Base-by-base conservation (phyloP, 768 basidiomycete genomes). In the Nidularia pulvinata region DNA sequence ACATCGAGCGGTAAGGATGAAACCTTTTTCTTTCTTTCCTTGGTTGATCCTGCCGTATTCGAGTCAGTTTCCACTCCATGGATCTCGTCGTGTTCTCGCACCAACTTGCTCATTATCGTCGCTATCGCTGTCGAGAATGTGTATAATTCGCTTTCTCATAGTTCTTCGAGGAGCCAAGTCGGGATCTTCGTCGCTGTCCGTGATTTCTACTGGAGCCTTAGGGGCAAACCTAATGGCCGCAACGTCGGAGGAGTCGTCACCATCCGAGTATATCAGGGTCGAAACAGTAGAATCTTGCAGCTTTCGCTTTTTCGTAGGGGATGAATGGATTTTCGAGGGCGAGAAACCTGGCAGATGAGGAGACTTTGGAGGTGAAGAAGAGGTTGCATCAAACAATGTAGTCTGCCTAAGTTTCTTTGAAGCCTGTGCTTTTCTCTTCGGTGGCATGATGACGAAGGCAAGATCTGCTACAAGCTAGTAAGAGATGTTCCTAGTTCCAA, bases 211-310 rank as follows among this genome's bases (percentile, higher is more conserved):
- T 16, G 58, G 55, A 33, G 53, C 54, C 42, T 69, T 56, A 14
- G 77, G 69, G 54, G 79, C 79, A 48, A 88, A 80, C 44, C 61
- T 77, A 48, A 87, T 84, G 30, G 70, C 76, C 13, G 72, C 76
- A 39, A 84, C 74, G 54, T 79, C 78, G 49, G 80, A 75, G 62
- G 58, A 48, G 76, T 62, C 56, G 35, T 58, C 57, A 45, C 56
- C 57, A 53, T 52, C 25, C 25, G 25, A 30, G 25, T 30, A 30
- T 57, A 33, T 33, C 51, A 49, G 47, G 51, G 44, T 33, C 59
- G 50, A 25, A 30, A 19, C 16, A 34, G 42, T 25, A 45, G 14
- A 52, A 44, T 44, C 25, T 30, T 30, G 25, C 25, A 30, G 39
- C 39, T 42, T n/a, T 30, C 39, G 51, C 42, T 13, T 44, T 45